phyloP scores from a whole-genome alignment of 2,329 filamentous ascomycete genomes.

The Pezicula neosporulosa region DNA sequence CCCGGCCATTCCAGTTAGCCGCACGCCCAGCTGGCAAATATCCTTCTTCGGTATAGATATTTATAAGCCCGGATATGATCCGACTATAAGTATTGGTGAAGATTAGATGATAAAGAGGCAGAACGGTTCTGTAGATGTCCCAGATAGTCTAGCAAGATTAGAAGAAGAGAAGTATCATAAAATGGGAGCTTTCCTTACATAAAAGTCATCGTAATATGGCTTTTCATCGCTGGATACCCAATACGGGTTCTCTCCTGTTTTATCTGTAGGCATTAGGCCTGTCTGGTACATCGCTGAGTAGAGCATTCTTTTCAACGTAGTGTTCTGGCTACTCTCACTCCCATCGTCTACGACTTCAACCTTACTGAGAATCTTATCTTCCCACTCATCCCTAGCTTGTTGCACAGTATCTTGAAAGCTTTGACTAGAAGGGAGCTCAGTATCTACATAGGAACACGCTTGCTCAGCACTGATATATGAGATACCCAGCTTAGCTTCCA shows the following conservation, averaged over 20 bases:
- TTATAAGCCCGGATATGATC: neutral
- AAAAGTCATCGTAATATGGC: neutral
- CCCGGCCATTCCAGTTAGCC: neutral
- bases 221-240: neutral
- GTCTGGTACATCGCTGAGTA: neutral
- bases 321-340: neutral
- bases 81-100: neutral
- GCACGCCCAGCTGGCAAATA: neutral
- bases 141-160: neutral
- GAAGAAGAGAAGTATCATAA: neutral
- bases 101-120: neutral
- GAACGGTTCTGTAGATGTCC: neutral
- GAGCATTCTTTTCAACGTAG: neutral
- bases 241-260: neutral
- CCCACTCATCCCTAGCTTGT: neutral
- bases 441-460: neutral
- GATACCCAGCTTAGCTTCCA: constrained; percentile 1
- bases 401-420: neutral
- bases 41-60: neutral
- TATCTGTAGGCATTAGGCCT: neutral
- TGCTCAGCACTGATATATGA: neutral
- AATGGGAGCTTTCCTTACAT: neutral
- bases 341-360: neutral
- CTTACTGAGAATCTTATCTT: neutral
- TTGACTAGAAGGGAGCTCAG: neutral